These are phyloP conservation scores for Cystofilobasidium bisporidii DNA, from an alignment of 768 basidiomycete genomes.

Conservation along the genomic window DNA sequence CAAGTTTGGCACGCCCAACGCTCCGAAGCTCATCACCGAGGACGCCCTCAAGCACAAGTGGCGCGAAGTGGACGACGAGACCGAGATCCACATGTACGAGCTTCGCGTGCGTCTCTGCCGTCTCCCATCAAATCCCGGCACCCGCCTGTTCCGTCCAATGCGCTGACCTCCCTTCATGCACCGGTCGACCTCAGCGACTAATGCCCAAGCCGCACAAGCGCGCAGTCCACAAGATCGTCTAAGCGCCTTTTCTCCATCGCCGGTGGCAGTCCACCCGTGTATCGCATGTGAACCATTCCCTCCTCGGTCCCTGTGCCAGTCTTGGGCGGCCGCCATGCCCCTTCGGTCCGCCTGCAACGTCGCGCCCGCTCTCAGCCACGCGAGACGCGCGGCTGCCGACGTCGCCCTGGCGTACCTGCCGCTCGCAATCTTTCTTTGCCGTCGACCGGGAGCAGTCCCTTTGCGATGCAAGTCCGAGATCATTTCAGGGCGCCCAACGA, in stretches of 20 bases:
- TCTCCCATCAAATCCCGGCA: too few species aligned
- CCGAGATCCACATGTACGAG: background rate
- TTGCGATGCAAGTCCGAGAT: too few species aligned
- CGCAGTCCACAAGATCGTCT: background rate
- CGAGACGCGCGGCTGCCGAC: too few species aligned
- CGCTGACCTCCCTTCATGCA: background rate
- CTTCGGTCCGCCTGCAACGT: too few species aligned
- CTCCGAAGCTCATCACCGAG: background rate
- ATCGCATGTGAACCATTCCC: too few species aligned
- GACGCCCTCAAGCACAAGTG: slow-evolving; percentile 11
- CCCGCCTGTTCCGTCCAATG: background rate
- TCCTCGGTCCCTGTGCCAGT: too few species aligned
- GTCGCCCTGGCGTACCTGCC: too few species aligned
- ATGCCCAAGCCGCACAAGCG: background rate
- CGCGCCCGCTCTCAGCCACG: too few species aligned
- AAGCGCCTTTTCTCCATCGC: background rate
- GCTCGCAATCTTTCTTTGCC: too few species aligned
- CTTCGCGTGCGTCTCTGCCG: background rate
- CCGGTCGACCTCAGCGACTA: background rate
- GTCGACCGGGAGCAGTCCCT: too few species aligned
- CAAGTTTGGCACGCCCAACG: background rate
- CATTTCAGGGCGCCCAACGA: too few species aligned
- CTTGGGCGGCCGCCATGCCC: too few species aligned
- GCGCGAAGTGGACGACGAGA: background rate
- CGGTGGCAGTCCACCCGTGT: background rate